These are phyloP conservation scores for Leptographium flavum DNA, from an alignment of 2,329 filamentous ascomycete species.

Conservation along the genomic window DNA sequence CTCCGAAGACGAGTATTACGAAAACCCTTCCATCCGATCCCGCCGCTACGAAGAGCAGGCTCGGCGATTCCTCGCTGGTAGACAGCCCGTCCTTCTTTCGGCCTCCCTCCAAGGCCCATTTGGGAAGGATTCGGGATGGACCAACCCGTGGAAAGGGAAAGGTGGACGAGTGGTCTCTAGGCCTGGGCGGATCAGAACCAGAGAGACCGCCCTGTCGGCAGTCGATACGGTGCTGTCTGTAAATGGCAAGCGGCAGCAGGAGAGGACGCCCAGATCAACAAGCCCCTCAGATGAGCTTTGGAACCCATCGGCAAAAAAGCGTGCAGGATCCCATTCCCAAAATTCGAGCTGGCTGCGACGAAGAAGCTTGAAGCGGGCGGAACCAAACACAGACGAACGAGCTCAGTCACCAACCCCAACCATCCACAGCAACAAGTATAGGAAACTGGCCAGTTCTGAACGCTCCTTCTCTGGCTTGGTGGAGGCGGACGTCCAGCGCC, in stretches of 20 bases:
- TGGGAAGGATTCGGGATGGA: conserved; percentile 31
- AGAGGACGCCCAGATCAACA: background rate
- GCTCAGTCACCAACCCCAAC: conserved; percentile 3
- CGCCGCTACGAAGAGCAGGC: conserved; percentile 46
- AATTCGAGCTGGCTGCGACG: conserved; percentile 7
- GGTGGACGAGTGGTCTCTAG: background rate
- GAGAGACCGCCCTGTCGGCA: no score
- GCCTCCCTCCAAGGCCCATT: conserved; percentile 50
- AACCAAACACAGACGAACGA: background rate
- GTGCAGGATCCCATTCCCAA: background rate
- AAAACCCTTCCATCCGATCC: conserved; percentile 28
- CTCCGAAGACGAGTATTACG: conserved; percentile 43
- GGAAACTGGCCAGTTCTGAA: background rate
- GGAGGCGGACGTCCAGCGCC: background rate
- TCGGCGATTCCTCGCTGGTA: conserved; percentile 41
- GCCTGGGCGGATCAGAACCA: background rate
- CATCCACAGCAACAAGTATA: background rate
- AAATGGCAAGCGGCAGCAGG: background rate
- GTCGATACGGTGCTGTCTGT: background rate
- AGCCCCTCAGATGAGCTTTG: background rate
- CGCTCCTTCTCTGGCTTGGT: background rate
- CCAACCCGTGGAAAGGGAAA: conserved; percentile 34
- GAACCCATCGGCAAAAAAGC: background rate
- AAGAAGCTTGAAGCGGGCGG: conserved; percentile 7
- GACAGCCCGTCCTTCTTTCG: conserved; percentile 41